Evolutionary conservation across 2,329 filamentous ascomycete species (phyloP).

Genomic region (Penicillium sp.): DNA sequence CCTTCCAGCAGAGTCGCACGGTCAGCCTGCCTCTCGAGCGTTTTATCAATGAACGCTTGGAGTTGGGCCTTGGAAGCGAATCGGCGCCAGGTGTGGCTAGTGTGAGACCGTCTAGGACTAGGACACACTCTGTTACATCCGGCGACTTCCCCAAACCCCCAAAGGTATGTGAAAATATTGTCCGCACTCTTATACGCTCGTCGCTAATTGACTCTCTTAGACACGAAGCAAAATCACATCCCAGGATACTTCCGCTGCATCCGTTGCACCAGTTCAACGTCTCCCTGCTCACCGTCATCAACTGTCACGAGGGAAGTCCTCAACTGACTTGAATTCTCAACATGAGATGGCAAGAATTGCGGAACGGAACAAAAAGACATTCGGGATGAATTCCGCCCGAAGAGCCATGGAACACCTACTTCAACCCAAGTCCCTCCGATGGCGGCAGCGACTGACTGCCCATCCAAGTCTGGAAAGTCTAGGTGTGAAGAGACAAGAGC

Average conservation of each 20-base stretch:
- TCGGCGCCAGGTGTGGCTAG: conserved; percentile 9
- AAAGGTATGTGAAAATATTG: neutral
- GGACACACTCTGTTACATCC: conserved; percentile 20
- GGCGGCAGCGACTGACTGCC: conserved; percentile 25
- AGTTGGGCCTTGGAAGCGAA: conserved; percentile 22
- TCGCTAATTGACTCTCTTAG: neutral
- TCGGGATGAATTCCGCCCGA: conserved; percentile 13
- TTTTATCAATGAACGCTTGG: conserved; percentile 33
- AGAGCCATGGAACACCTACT: conserved; percentile 16
- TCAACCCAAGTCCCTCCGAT: conserved; percentile 18
- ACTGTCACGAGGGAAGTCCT: conserved; percentile 16
- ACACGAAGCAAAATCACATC: neutral
- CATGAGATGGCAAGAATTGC: conserved; percentile 15
- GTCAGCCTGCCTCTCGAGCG: conserved; percentile 34
- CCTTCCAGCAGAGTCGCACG: conserved; percentile 24
- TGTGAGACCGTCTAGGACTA: conserved; percentile 7
- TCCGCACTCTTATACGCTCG: neutral
- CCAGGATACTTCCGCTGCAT: conserved; percentile 1
- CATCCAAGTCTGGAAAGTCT: conserved; percentile 29
- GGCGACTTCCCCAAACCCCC: conserved; percentile 14
- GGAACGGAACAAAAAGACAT: conserved; percentile 14
- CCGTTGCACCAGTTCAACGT: conserved; percentile 5
- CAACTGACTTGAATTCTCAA: conserved; percentile 11
- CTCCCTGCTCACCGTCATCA: conserved; percentile 8
- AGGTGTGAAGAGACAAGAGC: conserved; percentile 23